phyloP scores from a whole-genome alignment of 495 filamentous ascomycete species.

The Neurospora intermedia region DNA sequence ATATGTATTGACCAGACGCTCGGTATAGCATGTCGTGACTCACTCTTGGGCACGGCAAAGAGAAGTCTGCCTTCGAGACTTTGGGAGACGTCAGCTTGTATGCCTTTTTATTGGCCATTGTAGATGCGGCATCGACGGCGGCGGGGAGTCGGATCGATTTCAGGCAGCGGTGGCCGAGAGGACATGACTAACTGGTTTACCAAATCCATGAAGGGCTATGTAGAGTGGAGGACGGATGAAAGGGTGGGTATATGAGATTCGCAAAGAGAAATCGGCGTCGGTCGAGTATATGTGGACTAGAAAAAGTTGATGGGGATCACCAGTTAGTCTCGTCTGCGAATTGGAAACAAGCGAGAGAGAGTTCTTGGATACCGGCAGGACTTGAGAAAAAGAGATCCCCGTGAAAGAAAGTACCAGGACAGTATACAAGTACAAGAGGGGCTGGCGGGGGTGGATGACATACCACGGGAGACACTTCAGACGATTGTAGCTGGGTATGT shows the following conservation, averaged over 20 bases:
- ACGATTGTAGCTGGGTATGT: background rate
- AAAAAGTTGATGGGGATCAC: background rate
- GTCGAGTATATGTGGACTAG: background rate
- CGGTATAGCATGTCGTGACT: conserved; percentile 23
- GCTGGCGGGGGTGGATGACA: background rate
- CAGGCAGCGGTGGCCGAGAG: background rate
- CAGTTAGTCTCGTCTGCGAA: background rate
- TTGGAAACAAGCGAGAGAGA: background rate
- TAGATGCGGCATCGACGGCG: background rate
- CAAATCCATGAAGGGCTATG: conserved; percentile 53
- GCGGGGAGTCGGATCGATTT: background rate
- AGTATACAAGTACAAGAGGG: background rate
- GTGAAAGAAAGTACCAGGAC: background rate
- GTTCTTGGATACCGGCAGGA: background rate
- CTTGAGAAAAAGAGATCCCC: background rate
- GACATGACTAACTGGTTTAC: conserved; percentile 63
- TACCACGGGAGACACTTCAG: background rate
- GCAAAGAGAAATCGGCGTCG: background rate
- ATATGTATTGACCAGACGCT: background rate
- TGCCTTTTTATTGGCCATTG: conserved; percentile 12
- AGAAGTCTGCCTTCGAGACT: conserved; percentile 88
- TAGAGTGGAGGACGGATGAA: background rate
- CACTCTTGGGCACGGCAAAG: conserved; percentile 96
- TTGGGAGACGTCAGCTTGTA: conserved; percentile 24
- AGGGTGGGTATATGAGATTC: background rate